Evolutionary conservation across 1,139 yeast genomes (phyloP), one percentile per base, ranked within the genome.

Genomic region (Candida pseudoviswanathii): DNA sequence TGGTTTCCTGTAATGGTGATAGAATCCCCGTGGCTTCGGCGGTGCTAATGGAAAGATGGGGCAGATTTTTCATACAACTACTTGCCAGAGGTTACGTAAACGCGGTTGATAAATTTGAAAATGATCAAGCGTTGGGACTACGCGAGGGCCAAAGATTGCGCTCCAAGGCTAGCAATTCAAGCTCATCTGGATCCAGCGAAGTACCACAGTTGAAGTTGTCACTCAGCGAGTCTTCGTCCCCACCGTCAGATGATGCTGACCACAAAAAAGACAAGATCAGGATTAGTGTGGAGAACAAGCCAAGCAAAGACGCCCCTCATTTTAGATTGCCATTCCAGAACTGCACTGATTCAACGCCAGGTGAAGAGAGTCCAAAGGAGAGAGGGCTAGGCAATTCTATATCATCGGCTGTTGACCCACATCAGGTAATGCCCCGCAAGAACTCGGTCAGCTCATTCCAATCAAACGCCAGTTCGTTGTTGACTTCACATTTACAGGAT

Each of bases 41-140:
- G 54, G 70, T 86, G 2, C 72, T 87, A 47, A 71, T 86, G 56
- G 86, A 84, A 58, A 72, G 94, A 60, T 87, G 95, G 95, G 94
- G 94, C 0, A 65, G 80, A 33, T 84, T 80, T 56, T 87, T 87
- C 61, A 84, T 84, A 52, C 75, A 75, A 54, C 56, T 86, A 25
- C 64, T 86, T 43, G 76, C 90, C 0, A 77, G 77, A 54, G 89
- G 86, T 0, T 86, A 86, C 60, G 82, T 86, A 2, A 72, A 77
- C 49, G 83, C 86, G 0, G 80, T 80, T 2, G 76, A 77, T 43
- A 74, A 73, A 42, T 69, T 79, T 54, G 78, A 75, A 48, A 67
- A 71, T 7, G 68, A 66, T 21, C 74, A 72, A 52, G 50, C 51
- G 2, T 31, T 46, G n/a, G 55, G 54, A 11, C 26, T 48, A 32